Percentiles rank a stretch among this genome's conserved stretches.
These are phyloP conservation scores for Hemerocallis citrina DNA, from an alignment of 106 monocot species.

Conservation along the genomic window DNA sequence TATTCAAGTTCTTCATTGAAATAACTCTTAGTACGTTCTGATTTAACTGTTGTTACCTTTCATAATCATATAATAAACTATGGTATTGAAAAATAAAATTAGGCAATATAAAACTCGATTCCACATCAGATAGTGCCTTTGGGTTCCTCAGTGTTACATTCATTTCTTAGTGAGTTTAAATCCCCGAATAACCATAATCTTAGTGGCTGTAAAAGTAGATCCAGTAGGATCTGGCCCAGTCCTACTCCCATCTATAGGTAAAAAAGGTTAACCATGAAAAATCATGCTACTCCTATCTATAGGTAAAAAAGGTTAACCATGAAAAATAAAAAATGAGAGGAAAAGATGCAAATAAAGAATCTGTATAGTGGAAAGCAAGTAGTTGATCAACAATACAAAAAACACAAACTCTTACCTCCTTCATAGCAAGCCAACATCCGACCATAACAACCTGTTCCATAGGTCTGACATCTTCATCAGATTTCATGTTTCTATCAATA, in stretches of 20 bases:
- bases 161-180: no score
- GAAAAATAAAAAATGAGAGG: background rate
- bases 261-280: background rate
- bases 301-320: background rate
- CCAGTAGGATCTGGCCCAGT: no score
- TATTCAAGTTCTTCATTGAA: no score
- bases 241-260: background rate
- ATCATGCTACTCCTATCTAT: background rate
- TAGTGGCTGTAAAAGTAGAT: no score
- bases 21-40: no score
- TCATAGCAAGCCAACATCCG: conserved; percentile 99
- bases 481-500: conserved; percentile 17
- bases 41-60: no score
- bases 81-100: no score
- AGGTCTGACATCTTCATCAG: conserved; percentile 31
- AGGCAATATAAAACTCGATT: no score
- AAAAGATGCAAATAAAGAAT: background rate
- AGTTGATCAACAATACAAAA: background rate
- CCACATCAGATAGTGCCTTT: no score
- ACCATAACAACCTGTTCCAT: conserved; percentile 88
- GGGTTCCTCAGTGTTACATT: no score
- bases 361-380: background rate
- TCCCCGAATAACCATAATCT: no score
- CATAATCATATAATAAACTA: no score
- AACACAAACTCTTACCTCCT: conserved; percentile 57